Percentiles rank a stretch among this genome's conserved stretches.
These are phyloP conservation scores for Borovskyia barvae DNA, from an alignment of 208 protist genomes.

Conservation along the genomic window DNA sequence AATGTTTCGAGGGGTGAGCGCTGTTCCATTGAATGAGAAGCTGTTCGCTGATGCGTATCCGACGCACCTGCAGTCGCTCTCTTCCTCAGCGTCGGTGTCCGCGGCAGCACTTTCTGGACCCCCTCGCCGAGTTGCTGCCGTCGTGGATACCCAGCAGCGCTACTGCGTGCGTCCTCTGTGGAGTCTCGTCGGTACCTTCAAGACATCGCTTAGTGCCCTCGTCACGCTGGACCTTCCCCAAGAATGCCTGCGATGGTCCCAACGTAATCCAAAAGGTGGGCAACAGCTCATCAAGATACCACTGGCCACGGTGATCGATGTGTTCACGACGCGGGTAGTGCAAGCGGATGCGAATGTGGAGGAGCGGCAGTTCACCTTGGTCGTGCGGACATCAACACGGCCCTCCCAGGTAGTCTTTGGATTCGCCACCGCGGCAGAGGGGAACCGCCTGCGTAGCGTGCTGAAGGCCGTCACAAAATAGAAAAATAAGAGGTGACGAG, in stretches of 20 bases:
- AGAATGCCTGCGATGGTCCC: conserved; percentile 63
- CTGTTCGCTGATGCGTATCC: conserved; percentile 37
- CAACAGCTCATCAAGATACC: conserved; percentile 60
- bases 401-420: conserved; percentile 85
- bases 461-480: conserved; percentile 16
- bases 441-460: conserved; percentile 44
- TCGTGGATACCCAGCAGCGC: conserved; percentile 9
- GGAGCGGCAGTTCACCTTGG: conserved; percentile 52
- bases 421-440: conserved; percentile 54
- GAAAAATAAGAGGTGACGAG: not conserved
- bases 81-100: not conserved
- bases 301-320: conserved; percentile 42
- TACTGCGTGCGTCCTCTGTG: conserved; percentile 66
- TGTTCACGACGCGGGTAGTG: conserved; percentile 35
- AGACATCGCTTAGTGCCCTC: conserved; percentile 54
- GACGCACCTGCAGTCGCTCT: not conserved
- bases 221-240: conserved; percentile 60
- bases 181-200: conserved; percentile 85
- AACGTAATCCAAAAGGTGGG: conserved; percentile 71
- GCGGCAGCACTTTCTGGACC: not conserved
- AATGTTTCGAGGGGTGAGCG: conserved; percentile 64
- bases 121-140: not conserved
- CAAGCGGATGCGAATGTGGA: conserved; percentile 48
- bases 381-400: conserved; percentile 60
- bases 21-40: conserved; percentile 40